Base-by-base conservation (phyloP, 2,329 filamentous ascomycete genomes). In the Xylaria sp. region DNA sequence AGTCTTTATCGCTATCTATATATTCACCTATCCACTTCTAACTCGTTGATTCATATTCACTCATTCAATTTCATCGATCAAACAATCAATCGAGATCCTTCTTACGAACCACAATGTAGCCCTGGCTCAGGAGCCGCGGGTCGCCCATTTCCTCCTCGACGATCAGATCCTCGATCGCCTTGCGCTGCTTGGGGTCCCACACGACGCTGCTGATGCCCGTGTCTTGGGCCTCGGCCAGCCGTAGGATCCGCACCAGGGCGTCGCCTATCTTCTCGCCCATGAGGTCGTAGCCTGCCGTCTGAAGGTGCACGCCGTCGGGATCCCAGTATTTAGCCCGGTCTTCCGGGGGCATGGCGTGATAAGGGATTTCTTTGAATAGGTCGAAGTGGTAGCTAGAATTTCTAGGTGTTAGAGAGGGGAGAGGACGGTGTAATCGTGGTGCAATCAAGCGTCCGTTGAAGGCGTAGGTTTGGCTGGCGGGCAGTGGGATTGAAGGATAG, bases 191-290 rank as follows among this genome's bases (percentile, higher is more conserved):
- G 33, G 76, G 70, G 43, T 77, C 72, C 23, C 68, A 57, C 7
- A 72, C 73, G 39, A 79, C 58, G 28, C 66, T 74, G 71, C 73
- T 75, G 51, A 79, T 78, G n/a, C 79, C 78, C 5, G 75, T 77
- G 23, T 73, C 73, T 33, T 77, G 76, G 3, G 64, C 83, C 69
- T 70, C 78, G 63, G 73, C 76, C 39, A 77, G 75, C 62, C 72
- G 73, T 46, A 86, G 73, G 48, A 90, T 79, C 36, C 83, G 80
- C 55, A 88, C 80, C 10, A 91, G 77, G 36, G 80, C 82, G 28
- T 85, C 82, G 56, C 85, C 89, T 59, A 91, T 82, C 66, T 85
- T 82, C 48, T 84, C 81, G 1, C 89, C 90, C 82, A 92, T 88
- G 73, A 87, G 80, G 75, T 90, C 84, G 80, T 92, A 91, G 8